Conservation (phyloP, 495 filamentous ascomycete species). For the Tricharina praecox region DNA sequence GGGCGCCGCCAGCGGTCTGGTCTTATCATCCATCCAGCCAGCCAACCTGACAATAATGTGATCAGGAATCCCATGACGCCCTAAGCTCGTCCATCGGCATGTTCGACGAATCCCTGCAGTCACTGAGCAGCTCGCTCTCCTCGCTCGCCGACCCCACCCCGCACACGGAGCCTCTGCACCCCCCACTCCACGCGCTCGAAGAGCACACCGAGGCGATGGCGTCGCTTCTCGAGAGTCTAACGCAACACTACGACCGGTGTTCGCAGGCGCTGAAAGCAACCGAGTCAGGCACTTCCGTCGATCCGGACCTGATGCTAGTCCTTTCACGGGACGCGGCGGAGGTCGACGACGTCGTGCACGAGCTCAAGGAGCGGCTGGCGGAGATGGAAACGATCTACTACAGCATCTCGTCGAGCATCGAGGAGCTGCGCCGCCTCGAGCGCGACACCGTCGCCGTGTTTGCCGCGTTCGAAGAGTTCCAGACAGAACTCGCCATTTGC, state of each 20-base stretch:
- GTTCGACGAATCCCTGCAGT: constrained; percentile 45
- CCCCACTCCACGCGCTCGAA: constrained; percentile 55
- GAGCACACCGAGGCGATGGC: constrained; percentile 73
- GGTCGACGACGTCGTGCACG: constrained; percentile 75
- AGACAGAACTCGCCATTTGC: constrained; percentile 46
- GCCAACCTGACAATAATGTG: too few relatives aligned
- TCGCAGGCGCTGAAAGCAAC: constrained; percentile 82
- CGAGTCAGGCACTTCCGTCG: constrained; percentile 58
- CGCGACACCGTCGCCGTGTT: constrained; percentile 40
- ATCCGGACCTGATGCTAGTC: constrained; percentile 65
- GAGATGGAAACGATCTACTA: constrained; percentile 58
- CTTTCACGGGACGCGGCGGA: constrained; percentile 68
- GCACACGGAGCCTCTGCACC: constrained; percentile 38
- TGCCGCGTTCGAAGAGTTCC: constrained; percentile 48
- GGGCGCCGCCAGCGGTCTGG: neutral
- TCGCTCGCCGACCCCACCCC: constrained; percentile 28
- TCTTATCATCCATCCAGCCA: neutral
- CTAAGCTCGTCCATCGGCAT: constrained; percentile 15
- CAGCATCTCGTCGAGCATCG: constrained; percentile 39
- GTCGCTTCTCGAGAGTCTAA: constrained; percentile 58
- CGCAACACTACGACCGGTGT: constrained; percentile 87
- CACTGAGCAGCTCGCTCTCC: constrained; percentile 43
- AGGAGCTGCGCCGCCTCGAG: constrained; percentile 36
- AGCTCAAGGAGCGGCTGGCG: constrained; percentile 57
- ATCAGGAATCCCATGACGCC: constrained; percentile 20